Evolutionary conservation across 192 early-diverging fungal species (phyloP).

Genomic region (Rhizophagus prolifer): DNA sequence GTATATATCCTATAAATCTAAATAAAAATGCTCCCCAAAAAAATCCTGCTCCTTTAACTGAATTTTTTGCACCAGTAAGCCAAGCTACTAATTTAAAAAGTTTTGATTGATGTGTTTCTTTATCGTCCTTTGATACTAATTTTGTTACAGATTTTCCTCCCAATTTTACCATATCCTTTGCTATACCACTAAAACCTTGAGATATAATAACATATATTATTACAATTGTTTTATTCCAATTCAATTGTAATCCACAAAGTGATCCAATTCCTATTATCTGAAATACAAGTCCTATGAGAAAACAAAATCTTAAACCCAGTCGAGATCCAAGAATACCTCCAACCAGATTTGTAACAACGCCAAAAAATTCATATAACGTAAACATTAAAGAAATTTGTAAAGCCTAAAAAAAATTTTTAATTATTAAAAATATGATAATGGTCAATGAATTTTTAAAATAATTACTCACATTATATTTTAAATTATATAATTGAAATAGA

Average conservation of each 20-base stretch:
- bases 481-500: conserved; percentile 39
- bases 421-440: no score
- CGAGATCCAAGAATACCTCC: conserved; percentile 46
- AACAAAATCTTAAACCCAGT: conserved; percentile 38
- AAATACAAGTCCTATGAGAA: conserved; percentile 35
- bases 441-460: no score
- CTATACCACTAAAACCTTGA: conserved; percentile 44
- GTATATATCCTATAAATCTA: conserved; percentile 33
- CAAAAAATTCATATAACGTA: conserved; percentile 44
- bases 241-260: conserved; percentile 33
- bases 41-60: conserved; percentile 49
- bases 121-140: conserved; percentile 37
- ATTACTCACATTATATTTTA: conserved; percentile 34
- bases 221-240: conserved; percentile 34
- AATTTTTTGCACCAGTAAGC: conserved; percentile 51
- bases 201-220: conserved; percentile 42
- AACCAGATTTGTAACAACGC: conserved; percentile 45
- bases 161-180: conserved; percentile 52
- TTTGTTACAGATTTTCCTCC: conserved; percentile 48
- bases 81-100: conserved; percentile 47
- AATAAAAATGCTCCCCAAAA: conserved; percentile 43
- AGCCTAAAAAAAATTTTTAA: no score
- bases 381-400: conserved; percentile 49
- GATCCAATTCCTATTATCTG: conserved; percentile 47
- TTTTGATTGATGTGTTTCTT: conserved; percentile 14